Evolutionary conservation across 140 eudicot genomes (phyloP).

Genomic region (Erigeron philadelphicus): DNA sequence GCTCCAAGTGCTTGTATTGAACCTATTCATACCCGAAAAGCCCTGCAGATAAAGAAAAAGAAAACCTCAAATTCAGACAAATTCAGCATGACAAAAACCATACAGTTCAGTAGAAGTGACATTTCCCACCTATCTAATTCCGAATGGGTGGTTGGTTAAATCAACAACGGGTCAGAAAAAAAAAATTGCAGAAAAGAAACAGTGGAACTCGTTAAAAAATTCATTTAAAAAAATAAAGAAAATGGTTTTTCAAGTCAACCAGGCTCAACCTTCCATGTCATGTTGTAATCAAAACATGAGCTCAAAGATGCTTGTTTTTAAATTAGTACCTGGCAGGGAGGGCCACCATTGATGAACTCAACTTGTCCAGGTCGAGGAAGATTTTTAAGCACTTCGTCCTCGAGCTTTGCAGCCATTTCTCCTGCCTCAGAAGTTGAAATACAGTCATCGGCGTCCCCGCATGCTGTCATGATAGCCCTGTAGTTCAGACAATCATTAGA

Average conservation of each 20-base stretch:
- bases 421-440: slow-evolving; percentile 67
- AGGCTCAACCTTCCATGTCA: too few species aligned
- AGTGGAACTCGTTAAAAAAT: too few species aligned
- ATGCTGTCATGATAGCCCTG: slow-evolving; percentile 67
- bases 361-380: slow-evolving; percentile 74
- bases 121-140: too few species aligned
- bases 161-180: too few species aligned
- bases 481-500: slow-evolving; percentile 13
- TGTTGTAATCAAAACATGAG: too few species aligned
- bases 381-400: slow-evolving; percentile 36
- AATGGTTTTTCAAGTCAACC: too few species aligned
- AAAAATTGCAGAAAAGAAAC: too few species aligned
- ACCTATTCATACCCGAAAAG: slow-evolving; percentile 77
- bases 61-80: neutral
- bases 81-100: neutral
- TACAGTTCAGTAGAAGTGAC: neutral
- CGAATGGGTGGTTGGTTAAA: too few species aligned
- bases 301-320: neutral
- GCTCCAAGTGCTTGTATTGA: slow-evolving; percentile 75
- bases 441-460: slow-evolving; percentile 71
- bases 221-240: too few species aligned
- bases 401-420: slow-evolving; percentile 53
- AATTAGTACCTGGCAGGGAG: slow-evolving; percentile 68
- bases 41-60: slow-evolving; percentile 45
- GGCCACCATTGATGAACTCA: slow-evolving; percentile 80